These are phyloP conservation scores for Russula dissimulans DNA, from an alignment of 768 basidiomycete species.

Conservation along the genomic window DNA sequence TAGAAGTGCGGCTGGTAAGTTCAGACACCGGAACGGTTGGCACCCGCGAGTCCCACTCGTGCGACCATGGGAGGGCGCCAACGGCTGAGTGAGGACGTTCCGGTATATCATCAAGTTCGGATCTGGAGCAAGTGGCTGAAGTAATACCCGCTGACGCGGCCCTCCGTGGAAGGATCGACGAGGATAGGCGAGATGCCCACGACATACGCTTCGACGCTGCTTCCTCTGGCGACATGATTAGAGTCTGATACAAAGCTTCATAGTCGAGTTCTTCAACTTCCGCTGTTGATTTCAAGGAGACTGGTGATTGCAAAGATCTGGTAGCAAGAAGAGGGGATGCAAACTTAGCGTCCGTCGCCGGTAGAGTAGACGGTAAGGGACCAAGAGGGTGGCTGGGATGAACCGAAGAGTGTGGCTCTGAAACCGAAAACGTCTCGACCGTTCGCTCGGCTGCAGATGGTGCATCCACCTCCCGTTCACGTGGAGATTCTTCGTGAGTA, in stretches of 20 bases:
- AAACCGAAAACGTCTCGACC: neutral
- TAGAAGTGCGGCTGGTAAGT: slow-evolving; percentile 5
- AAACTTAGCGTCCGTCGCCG: neutral
- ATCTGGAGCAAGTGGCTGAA: neutral
- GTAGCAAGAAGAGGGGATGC: neutral
- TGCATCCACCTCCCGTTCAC: neutral
- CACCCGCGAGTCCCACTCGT: neutral
- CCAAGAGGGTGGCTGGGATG: neutral
- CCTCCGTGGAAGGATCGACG: neutral
- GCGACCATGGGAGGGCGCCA: neutral
- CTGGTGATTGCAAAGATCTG: neutral
- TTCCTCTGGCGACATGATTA: slow-evolving; percentile 12
- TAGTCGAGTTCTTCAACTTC: slow-evolving; percentile 4
- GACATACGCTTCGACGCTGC: slow-evolving; percentile 15
- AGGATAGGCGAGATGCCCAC: slow-evolving; percentile 1
- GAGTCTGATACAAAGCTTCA: slow-evolving; percentile 12
- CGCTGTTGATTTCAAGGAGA: neutral
- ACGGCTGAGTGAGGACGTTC: slow-evolving; percentile 8
- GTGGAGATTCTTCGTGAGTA: neutral
- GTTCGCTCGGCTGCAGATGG: neutral
- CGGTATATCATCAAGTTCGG: neutral
- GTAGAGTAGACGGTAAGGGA: neutral
- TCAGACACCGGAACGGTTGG: neutral
- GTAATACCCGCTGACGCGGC: neutral
- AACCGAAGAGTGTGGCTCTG: neutral